These are phyloP conservation scores for Phytophthora ohioensis DNA, from an alignment of 352 stramenopile genomes.

Conservation along the genomic window DNA sequence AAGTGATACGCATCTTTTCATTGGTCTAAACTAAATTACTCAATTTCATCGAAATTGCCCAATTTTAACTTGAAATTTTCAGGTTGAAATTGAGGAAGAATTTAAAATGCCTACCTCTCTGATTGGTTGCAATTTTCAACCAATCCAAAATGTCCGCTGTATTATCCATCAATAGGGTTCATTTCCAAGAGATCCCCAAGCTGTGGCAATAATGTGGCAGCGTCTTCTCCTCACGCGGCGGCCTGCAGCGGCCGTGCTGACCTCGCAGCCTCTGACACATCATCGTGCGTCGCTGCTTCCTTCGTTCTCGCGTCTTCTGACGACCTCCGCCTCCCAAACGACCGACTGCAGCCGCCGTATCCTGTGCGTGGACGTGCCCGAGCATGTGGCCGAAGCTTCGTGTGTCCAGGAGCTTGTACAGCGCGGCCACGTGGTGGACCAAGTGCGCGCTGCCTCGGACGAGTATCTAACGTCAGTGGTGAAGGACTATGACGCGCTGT, in stretches of 20 bases:
- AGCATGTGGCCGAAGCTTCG: constrained; percentile 53
- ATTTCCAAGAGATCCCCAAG: constrained; percentile 17
- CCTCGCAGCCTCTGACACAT: background rate
- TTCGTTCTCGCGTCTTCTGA: constrained; percentile 23
- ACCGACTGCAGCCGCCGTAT: constrained; percentile 46
- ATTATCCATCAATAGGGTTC: constrained; percentile 9
- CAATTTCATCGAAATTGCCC: too few species aligned
- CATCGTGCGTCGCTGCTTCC: background rate
- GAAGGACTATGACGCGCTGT: constrained; percentile 67
- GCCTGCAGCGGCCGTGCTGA: constrained; percentile 12
- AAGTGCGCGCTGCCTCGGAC: constrained; percentile 46
- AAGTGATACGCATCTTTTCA: constrained; percentile 6
- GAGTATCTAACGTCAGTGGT: constrained; percentile 45
- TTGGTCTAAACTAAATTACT: constrained; percentile 18
- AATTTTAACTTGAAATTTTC: too few species aligned
- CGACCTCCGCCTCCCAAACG: constrained; percentile 1
- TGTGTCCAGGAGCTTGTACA: constrained; percentile 79
- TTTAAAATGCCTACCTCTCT: too few species aligned
- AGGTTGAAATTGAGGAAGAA: too few species aligned
- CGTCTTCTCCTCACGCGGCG: constrained; percentile 25
- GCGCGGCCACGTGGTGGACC: constrained; percentile 71
- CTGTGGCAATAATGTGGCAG: constrained; percentile 28
- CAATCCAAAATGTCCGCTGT: constrained; percentile 1
- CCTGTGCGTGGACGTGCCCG: constrained; percentile 69
- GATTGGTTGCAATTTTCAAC: background rate